A percentile compares a stretch with the other conserved stretches of the same genome.
phyloP scores from a whole-genome alignment of 75 land plant genomes.

The Sequoiadendron giganteum region DNA sequence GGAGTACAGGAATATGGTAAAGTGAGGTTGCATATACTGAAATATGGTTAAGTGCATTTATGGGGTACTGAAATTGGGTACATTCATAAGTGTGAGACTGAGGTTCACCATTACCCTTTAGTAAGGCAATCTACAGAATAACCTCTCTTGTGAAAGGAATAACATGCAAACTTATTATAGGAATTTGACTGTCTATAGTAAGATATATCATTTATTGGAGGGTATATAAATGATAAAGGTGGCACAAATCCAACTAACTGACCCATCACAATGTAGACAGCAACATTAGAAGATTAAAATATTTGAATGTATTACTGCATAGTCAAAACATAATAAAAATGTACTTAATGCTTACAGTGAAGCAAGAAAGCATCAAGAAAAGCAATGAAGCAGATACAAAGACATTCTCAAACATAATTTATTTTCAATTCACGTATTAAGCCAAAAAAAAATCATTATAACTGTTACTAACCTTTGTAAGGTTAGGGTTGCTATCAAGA shows the following conservation, averaged over 20 bases:
- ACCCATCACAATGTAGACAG: background rate
- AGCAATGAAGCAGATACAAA: background rate
- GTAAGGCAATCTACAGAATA: background rate
- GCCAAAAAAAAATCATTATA: background rate
- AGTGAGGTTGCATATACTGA: no score
- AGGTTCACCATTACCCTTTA: no score
- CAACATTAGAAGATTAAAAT: background rate
- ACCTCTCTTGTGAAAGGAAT: background rate
- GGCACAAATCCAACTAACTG: background rate
- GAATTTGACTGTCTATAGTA: background rate
- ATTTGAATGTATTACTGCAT: background rate
- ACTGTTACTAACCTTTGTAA: conserved; percentile 62
- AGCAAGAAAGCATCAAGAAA: background rate
- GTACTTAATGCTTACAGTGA: background rate
- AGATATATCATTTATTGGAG: background rate
- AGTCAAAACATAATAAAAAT: background rate
- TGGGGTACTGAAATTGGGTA: no score
- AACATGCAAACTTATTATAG: background rate
- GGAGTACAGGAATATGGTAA: no score
- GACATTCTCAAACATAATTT: background rate
- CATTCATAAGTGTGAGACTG: no score
- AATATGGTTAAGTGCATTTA: no score
- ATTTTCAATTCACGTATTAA: background rate
- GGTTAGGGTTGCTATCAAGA: conserved; percentile 48
- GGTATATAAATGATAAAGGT: background rate